phyloP scores from a whole-genome alignment of 768 basidiomycete species.

The Crassisporium funariophilum region DNA sequence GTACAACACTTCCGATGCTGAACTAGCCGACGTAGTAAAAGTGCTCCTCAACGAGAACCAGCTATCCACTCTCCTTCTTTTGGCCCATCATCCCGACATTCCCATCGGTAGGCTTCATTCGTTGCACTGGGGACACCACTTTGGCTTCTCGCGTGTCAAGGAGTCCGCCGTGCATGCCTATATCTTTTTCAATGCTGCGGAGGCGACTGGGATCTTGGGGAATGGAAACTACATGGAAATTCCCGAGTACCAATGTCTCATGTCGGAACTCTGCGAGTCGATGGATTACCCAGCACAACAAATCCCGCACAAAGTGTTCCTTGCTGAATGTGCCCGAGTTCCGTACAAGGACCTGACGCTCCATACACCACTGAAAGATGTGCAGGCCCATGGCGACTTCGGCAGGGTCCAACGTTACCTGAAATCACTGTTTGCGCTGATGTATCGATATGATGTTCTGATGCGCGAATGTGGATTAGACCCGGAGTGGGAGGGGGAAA shows the following conservation, averaged over 20 bases:
- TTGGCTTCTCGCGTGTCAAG: conserved; percentile 33
- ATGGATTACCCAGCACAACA: conserved; percentile 36
- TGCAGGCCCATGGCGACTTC: conserved; percentile 22
- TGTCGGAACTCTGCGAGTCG: conserved; percentile 9
- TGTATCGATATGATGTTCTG: conserved; percentile 41
- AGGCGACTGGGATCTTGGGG: conserved; percentile 29
- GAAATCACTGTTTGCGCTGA: conserved; percentile 34
- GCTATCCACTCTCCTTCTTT: conserved; percentile 32
- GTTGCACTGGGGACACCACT: conserved; percentile 33
- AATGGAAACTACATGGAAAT: conserved; percentile 28
- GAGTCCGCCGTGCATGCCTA: conserved; percentile 34
- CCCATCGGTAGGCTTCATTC: conserved; percentile 28
- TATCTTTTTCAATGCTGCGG: conserved; percentile 38
- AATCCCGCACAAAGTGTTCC: conserved; percentile 31
- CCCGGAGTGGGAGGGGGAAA: conserved; percentile 30
- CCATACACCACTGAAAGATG: neutral
- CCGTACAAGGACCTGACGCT: neutral
- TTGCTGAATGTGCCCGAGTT: conserved; percentile 11
- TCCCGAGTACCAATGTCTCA: conserved; percentile 20
- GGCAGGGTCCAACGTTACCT: conserved; percentile 32
- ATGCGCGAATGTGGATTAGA: conserved; percentile 35
- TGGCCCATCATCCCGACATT: conserved; percentile 37
- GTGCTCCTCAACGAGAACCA: conserved; percentile 37
- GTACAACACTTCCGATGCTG: conserved; percentile 25
- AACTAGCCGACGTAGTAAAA: conserved; percentile 37